Evolutionary conservation across 768 basidiomycete species (phyloP), one percentile per base, ranked within the genome.

Genomic region (Termitomyces sp.): DNA sequence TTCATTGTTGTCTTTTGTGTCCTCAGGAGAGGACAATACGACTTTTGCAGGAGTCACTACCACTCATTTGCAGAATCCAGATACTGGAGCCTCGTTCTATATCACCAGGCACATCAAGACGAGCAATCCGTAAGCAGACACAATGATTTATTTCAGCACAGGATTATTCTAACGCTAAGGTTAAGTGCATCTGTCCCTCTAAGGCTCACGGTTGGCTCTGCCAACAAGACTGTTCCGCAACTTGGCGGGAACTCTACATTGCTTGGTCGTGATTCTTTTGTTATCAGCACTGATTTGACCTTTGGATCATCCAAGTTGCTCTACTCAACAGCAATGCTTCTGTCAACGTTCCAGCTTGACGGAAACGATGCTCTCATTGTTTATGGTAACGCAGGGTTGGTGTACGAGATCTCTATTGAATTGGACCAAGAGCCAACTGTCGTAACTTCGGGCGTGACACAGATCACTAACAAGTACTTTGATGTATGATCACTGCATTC

Each of bases 291-390:
- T 20, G 57, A 63, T 47, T 37, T 63, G 5, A 5, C 33, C 22
- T 63, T 63, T 56, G 62, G 62, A 32, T 55, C 59, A 1, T 61
- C 57, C 9, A 61, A 50, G 26, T 40, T 63, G 32, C 34, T 51
- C 8, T 63, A 63, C 44, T 63, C 62, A 10, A 61, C 62, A 37
- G 57, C 62, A 22, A 63, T 61, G 57, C 62, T 63, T 26, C 54
- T 63, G 30, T 54, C 59, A 2, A 58, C 62, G 8, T 44, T 63
- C 36, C 55, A 56, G 34, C 46, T 63, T 4, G 57, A 58, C 24
- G 60, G 55, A 12, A 53, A 52, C 8, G 62, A 63, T 43, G 60
- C 59, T 10, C 53, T 63, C 6, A 37, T 61, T 42, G 57, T 63
- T 10, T 63, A 63, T 27, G 62, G 62, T 12, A 63, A 52, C 9